Percentiles rank a stretch among this genome's conserved stretches.
Conservation (phyloP, 208 protist genomes). For the Balamuthia mandrillaris region DNA sequence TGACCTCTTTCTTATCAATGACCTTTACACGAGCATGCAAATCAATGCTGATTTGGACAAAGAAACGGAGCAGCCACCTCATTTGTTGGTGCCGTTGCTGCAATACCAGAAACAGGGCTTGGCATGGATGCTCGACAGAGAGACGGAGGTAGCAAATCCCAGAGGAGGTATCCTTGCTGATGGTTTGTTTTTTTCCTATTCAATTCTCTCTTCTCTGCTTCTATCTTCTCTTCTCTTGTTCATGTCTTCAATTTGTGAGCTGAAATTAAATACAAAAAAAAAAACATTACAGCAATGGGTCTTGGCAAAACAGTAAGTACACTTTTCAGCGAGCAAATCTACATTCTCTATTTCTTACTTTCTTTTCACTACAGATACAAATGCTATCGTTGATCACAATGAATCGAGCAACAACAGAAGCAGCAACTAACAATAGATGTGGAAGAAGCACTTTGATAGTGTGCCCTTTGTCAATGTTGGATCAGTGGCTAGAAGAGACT, state of each 20-base stretch:
- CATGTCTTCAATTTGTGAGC: no score
- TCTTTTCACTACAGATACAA: background rate
- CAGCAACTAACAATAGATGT: background rate
- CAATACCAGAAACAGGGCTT: constrained; percentile 8
- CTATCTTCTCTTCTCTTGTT: no score
- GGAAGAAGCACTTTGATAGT: constrained; percentile 64
- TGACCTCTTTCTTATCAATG: background rate
- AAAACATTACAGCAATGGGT: no score
- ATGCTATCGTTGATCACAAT: constrained; percentile 32
- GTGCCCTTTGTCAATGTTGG: constrained; percentile 61
- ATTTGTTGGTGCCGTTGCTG: background rate
- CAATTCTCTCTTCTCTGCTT: no score
- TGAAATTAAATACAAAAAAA: no score
- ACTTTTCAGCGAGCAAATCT: background rate
- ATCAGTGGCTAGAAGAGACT: constrained; percentile 60
- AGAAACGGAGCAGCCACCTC: background rate
- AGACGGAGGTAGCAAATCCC: background rate
- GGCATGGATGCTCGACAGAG: background rate
- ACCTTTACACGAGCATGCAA: constrained; percentile 27
- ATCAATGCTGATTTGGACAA: constrained; percentile 22
- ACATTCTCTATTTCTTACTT: background rate
- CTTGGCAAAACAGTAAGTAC: background rate
- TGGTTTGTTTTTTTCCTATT: no score
- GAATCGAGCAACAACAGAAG: background rate
- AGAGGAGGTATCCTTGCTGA: background rate